Conservation (phyloP, 306 rosid genomes). For the Mimosa pudica region DNA sequence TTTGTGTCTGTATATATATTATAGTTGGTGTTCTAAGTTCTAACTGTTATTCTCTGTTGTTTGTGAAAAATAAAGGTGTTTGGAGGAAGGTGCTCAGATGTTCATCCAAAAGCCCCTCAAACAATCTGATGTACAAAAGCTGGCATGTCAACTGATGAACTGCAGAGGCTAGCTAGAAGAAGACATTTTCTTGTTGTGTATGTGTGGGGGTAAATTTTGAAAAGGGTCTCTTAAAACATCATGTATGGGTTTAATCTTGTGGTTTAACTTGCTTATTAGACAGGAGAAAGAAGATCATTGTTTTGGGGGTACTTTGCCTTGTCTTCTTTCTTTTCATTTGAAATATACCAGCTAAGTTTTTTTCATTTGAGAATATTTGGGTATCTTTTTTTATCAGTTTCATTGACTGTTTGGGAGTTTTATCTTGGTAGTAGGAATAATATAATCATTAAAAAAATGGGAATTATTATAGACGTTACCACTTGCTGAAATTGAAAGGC, state of each 20-base stretch:
- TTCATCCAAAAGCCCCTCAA: slow-evolving; percentile 85
- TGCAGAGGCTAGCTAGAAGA: slow-evolving; percentile 44
- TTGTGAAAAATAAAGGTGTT: slow-evolving; percentile 62
- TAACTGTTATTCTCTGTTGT: neutral
- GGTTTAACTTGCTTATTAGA: slow-evolving; percentile 27
- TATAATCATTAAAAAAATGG: neutral
- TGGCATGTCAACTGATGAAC: slow-evolving; percentile 79
- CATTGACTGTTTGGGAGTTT: neutral
- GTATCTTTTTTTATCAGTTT: neutral
- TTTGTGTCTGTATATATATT: neutral
- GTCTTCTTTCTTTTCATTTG: slow-evolving; percentile 20
- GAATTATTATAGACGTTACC: neutral
- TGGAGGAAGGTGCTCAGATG: slow-evolving; percentile 96
- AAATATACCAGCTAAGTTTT: slow-evolving; percentile 31
- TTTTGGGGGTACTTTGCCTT: slow-evolving; percentile 36
- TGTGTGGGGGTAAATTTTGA: neutral
- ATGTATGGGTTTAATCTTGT: slow-evolving; percentile 13
- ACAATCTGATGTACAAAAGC: slow-evolving; percentile 73
- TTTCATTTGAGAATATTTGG: slow-evolving; percentile 20
- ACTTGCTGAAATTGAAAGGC: neutral
- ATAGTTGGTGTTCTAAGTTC: neutral
- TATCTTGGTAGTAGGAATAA: neutral
- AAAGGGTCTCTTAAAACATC: slow-evolving; percentile 6
- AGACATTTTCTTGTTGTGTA: neutral
- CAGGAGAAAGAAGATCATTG: slow-evolving; percentile 34